Evolutionary conservation across 2,329 filamentous ascomycete genomes (phyloP), one percentile per base, ranked within the genome.

Genomic region (Diaporthe aspalathi): DNA sequence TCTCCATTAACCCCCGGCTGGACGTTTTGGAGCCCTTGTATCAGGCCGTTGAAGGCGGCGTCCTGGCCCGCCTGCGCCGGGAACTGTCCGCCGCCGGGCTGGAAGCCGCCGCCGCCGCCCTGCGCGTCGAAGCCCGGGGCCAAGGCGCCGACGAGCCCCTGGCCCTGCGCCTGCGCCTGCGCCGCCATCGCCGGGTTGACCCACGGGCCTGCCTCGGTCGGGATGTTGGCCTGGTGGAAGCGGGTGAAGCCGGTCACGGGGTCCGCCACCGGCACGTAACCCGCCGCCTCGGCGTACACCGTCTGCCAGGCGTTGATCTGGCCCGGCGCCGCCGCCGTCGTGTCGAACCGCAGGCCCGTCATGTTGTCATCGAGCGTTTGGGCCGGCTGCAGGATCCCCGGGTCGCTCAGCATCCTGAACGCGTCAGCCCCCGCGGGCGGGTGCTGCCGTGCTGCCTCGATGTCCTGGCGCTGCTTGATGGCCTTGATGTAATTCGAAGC

Each of bases 181-280:
- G 67, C 67, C n/a, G 45, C 53, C 24, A 38, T 22, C 45, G n/a
- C 35, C 16, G 53, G 32, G 16, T 68, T 56, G 20, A 54, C 53
- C 5, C 17, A 54, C 1, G 60, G 60, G 2, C 60, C 60, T 2
- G 67, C 56, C 32, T 68, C 67, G 17, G 56, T 32, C 32, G 67
- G 67, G 14, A 68, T 68, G 7, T 60, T 40, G 6, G 38, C 17
- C 22, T 17, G 45, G 45, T 68, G 7, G 65, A 71, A 71, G 12
- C 38, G 29, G 20, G 63, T 71, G 29, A 71, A 52, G 9, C 70
- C 65, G 5, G 70, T 71, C n/a, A 11, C 45, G 35, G 54, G 32
- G 29, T 71, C 70, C 11, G 9, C 40, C 35, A 62, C 68, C 3
- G 70, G 70, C 16, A 57, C 29, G 17, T 62, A 68, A 5, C 70